phyloP scores from a whole-genome alignment of 345 rosid genomes.

The Camelina sativa region DNA sequence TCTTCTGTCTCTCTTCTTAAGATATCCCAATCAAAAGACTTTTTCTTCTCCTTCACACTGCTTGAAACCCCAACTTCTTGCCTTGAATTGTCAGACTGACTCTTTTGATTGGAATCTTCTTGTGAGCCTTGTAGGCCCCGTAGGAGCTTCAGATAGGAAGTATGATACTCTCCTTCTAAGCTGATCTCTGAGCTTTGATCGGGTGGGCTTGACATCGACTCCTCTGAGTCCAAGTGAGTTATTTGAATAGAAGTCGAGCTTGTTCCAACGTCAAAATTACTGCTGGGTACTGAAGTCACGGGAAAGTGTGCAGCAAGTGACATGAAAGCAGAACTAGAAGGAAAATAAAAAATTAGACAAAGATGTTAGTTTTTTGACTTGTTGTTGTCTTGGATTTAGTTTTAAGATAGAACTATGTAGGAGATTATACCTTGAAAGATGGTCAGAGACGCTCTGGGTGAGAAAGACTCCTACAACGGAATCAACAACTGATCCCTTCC shows the following conservation, averaged over 20 bases:
- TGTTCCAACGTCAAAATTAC: slow-evolving; percentile 47
- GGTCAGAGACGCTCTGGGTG: slow-evolving; percentile 96
- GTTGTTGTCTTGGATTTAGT: slow-evolving; percentile 8
- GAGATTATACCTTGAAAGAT: slow-evolving; percentile 77
- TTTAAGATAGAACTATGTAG: slow-evolving; percentile 28
- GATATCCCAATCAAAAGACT: slow-evolving; percentile 77
- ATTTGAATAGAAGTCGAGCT: slow-evolving; percentile 51
- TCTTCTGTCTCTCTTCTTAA: slow-evolving; percentile 64
- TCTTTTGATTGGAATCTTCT: slow-evolving; percentile 34
- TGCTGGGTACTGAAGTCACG: slow-evolving; percentile 44
- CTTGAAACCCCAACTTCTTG: slow-evolving; percentile 37
- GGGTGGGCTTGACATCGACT: slow-evolving; percentile 48
- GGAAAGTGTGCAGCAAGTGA: slow-evolving; percentile 88
- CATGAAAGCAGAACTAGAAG: slow-evolving; percentile 91
- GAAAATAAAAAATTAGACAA: slow-evolving; percentile 2
- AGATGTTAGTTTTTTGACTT: slow-evolving; percentile 31
- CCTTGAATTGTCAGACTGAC: slow-evolving; percentile 29
- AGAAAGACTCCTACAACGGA: slow-evolving; percentile 97
- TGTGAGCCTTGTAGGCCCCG: slow-evolving; percentile 40
- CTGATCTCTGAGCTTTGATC: slow-evolving; percentile 52
- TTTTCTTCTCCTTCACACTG: slow-evolving; percentile 49
- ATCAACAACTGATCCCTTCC: slow-evolving; percentile 98
- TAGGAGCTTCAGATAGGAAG: slow-evolving; percentile 63
- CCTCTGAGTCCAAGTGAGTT: slow-evolving; percentile 57
- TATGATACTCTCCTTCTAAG: slow-evolving; percentile 47